phyloP scores from a whole-genome alignment of 257 asterid species.

The Salvia rosmarinus region DNA sequence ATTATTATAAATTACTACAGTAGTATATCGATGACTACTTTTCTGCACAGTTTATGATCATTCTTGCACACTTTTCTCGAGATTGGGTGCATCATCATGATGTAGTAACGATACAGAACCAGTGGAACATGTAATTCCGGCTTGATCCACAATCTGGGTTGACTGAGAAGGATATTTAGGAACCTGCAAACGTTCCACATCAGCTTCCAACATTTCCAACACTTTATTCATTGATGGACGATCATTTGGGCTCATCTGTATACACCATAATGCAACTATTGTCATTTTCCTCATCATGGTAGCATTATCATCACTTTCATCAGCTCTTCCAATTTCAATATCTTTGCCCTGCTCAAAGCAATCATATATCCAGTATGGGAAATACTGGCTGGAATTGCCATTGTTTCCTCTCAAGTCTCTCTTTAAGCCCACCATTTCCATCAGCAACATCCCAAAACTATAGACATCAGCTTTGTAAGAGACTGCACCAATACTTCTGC shows the following conservation, averaged over 20 bases:
- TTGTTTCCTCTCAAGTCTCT: neutral
- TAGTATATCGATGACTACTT: too few species aligned
- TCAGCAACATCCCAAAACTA: slow-evolving; percentile 13
- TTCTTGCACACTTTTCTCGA: neutral
- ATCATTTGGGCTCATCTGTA: slow-evolving; percentile 1
- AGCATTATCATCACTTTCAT: neutral
- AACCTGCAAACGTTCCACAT: neutral
- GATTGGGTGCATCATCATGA: neutral
- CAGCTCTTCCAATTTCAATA: neutral
- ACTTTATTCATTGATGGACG: slow-evolving; percentile 10
- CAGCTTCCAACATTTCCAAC: neutral
- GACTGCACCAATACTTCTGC: slow-evolving; percentile 7
- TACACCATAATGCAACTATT: slow-evolving; percentile 19
- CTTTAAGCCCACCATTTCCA: slow-evolving; percentile 1
- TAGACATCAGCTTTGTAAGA: slow-evolving; percentile 9
- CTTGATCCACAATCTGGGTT: neutral
- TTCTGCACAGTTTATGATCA: neutral
- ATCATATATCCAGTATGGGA: slow-evolving; percentile 13
- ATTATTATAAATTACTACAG: too few species aligned
- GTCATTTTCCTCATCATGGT: neutral
- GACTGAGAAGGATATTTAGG: neutral
- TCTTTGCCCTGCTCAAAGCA: neutral
- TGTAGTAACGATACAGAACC: neutral
- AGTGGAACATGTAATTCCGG: neutral
- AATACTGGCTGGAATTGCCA: neutral